Evolutionary conservation across 306 rosid genomes (phyloP).

Genomic region (Rosa lucieae): DNA sequence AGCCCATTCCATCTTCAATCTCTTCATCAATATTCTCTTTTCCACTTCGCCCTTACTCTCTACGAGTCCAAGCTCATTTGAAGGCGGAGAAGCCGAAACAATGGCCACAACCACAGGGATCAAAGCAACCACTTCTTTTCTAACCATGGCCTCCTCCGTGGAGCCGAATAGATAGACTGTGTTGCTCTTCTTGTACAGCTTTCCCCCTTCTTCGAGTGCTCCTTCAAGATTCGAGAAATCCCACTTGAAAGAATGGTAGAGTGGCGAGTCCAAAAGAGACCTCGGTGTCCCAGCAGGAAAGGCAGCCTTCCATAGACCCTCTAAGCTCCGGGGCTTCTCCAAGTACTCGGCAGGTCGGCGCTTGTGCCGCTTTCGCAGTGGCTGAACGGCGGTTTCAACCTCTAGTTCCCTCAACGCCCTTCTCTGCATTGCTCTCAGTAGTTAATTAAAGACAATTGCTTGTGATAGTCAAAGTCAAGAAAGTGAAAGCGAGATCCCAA

Average conservation of each 20-base stretch:
- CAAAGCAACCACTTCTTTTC: background rate
- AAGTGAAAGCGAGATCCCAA: too few species aligned
- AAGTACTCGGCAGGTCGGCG: background rate
- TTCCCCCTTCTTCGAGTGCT: conserved; percentile 3
- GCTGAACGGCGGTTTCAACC: background rate
- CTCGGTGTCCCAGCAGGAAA: background rate
- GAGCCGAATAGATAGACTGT: background rate
- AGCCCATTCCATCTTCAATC: background rate
- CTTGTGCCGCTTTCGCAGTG: background rate
- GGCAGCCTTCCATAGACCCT: background rate
- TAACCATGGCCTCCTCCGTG: background rate
- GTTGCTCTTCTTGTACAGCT: background rate
- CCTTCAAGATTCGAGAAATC: background rate
- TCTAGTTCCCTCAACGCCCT: background rate
- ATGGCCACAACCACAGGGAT: background rate
- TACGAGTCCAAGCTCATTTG: background rate
- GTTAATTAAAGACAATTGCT: background rate
- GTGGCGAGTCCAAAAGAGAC: background rate
- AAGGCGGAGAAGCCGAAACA: background rate
- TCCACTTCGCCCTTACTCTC: background rate
- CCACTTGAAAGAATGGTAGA: background rate
- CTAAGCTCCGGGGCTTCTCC: background rate
- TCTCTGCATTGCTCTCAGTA: background rate
- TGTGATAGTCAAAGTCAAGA: too few species aligned
- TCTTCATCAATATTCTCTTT: background rate